Percentiles rank a stretch among this genome's conserved stretches.
Conservation (phyloP, 768 basidiomycete species). For the Pisolithus sp. region DNA sequence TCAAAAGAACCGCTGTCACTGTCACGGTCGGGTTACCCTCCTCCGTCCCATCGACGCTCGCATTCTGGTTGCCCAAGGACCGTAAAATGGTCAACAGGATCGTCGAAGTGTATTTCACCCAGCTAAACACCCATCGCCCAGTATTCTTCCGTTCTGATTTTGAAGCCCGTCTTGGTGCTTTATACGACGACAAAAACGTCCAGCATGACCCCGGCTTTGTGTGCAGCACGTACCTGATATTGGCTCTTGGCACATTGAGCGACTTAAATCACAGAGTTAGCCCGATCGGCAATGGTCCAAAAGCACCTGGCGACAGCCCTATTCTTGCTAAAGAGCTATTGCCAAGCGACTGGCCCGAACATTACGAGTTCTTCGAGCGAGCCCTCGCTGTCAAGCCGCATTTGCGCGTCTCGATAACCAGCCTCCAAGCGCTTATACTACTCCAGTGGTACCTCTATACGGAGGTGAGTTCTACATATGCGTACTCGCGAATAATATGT, state of each 20-base stretch:
- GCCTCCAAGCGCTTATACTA: slow-evolving; percentile 76
- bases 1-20: slow-evolving; percentile 46
- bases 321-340: slow-evolving; percentile 54
- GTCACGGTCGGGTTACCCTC: slow-evolving; percentile 29
- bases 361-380: slow-evolving; percentile 80
- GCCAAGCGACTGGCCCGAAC: slow-evolving; percentile 60
- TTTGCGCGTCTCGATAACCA: slow-evolving; percentile 73
- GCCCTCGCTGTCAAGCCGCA: slow-evolving; percentile 77
- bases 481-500: not conserved
- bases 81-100: slow-evolving; percentile 57
- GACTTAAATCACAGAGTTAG: slow-evolving; percentile 71
- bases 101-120: slow-evolving; percentile 65
- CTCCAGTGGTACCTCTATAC: slow-evolving; percentile 88
- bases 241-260: slow-evolving; percentile 77
- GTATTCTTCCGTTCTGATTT: slow-evolving; percentile 68
- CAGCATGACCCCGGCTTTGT: slow-evolving; percentile 73
- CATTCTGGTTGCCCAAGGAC: slow-evolving; percentile 73
- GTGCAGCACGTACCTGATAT: slow-evolving; percentile 69
- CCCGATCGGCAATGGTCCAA: slow-evolving; percentile 40
- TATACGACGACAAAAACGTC: slow-evolving; percentile 52
- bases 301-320: slow-evolving; percentile 27
- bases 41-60: slow-evolving; percentile 23
- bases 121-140: slow-evolving; percentile 76
- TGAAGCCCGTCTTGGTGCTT: slow-evolving; percentile 51
- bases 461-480: slow-evolving; percentile 45